Evolutionary conservation across 2,329 filamentous ascomycete genomes (phyloP).

Genomic region (Colletotrichum kahawae): DNA sequence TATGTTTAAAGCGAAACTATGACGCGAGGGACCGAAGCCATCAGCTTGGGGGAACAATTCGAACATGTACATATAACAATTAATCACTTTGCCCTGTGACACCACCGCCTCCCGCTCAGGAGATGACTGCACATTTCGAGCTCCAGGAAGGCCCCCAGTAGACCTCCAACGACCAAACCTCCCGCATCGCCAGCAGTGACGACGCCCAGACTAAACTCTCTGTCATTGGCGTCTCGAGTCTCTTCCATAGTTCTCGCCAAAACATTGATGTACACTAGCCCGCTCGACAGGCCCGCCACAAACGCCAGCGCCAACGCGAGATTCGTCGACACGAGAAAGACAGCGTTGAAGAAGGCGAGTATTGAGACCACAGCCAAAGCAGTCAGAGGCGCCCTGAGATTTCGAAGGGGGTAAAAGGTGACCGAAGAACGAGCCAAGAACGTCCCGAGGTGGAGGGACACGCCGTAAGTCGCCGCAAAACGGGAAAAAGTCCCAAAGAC

Average conservation of each 20-base stretch:
- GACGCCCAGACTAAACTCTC: conserved; percentile 33
- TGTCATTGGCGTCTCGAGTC: conserved; percentile 18
- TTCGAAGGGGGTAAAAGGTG: conserved; percentile 21
- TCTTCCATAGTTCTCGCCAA: conserved; percentile 26
- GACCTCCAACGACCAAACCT: conserved; percentile 29
- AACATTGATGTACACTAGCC: conserved; percentile 32
- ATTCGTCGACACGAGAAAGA: conserved; percentile 26
- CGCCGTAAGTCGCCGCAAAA: conserved; percentile 31
- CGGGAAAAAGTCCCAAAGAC: conserved; percentile 30
- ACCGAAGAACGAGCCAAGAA: conserved; percentile 29
- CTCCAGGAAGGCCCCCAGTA: conserved; percentile 30
- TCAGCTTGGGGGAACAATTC: background rate
- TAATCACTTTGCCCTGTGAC: background rate
- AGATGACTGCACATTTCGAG: conserved; percentile 2
- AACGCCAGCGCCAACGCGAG: conserved; percentile 31
- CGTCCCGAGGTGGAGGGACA: conserved; percentile 33
- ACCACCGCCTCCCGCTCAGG: background rate
- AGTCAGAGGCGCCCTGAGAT: conserved; percentile 6
- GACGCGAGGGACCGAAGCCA: background rate
- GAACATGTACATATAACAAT: background rate
- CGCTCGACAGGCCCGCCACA: conserved; percentile 29
- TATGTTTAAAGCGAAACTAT: background rate
- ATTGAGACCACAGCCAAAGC: conserved; percentile 10
- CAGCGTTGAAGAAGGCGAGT: conserved; percentile 25
- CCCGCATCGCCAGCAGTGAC: conserved; percentile 33